Evolutionary conservation across 2,329 filamentous ascomycete species (phyloP), one percentile per base, ranked within the genome.

Genomic region (Nigrospora osmanthi): DNA sequence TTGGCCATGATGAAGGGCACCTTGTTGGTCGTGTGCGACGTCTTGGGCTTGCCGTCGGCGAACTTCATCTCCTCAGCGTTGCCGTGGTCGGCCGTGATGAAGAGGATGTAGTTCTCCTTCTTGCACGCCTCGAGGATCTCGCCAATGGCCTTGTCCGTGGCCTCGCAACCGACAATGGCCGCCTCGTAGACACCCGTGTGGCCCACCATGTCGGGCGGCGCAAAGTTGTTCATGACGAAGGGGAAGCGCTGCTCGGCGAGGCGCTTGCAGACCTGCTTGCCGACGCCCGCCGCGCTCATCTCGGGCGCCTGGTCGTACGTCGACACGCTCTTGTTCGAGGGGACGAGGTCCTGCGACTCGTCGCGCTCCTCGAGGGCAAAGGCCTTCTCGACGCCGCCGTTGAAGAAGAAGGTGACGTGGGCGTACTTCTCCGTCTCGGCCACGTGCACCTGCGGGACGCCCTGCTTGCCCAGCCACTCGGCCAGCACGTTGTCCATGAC

Each of bases 181-280:
- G 93, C 91, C 58, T 97, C 85, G 70, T 97, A 97, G 49, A 95
- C 89, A 62, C 93, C 93, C 11, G 93, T 98, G 74, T 98, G 93
- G 56, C 93, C 93, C 53, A 98, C 93, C 93, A 98, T 98, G 72
- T 98, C 93, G 15, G 93, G 93, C 36, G 93, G 93, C 36, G 93
- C 93, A 69, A 98, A 97, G 81, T 98, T 98, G 83, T 97, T 96
- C 93, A 98, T 98, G 67, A 98, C 76, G 63, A 98, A 97, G 62
- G 93, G 89, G 70, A 90, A 96, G 62, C 87, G 82, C 61, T 85
- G 81, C 67, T 94, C 88, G 23, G 68, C 79, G 54, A 98, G 84
- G 47, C 90, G 83, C 76, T 96, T 93, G 66, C 74, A 80, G 48
- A 95, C 85, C 73, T 95, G 91, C 60, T 94, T 78, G 41, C 88